These are phyloP conservation scores for Suillus tomentosus DNA, from an alignment of 768 basidiomycete species.

Conservation along the genomic window DNA sequence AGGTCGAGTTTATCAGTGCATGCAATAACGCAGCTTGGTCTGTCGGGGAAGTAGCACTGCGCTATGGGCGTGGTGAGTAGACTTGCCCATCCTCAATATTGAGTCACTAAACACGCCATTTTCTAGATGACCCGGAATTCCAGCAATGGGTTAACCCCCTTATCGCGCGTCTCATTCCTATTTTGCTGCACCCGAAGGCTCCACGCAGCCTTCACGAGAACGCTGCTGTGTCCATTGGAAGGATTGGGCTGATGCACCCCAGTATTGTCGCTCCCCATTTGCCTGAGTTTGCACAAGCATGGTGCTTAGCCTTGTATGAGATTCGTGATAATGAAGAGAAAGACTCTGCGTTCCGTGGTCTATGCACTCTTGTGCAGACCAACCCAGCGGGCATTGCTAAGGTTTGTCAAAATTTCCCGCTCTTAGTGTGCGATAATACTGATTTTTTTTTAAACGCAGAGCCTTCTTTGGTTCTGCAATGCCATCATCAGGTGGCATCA, in stretches of 20 bases:
- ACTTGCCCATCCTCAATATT: slow-evolving; percentile 6
- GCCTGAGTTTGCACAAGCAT: slow-evolving; percentile 88
- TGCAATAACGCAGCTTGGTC: slow-evolving; percentile 99
- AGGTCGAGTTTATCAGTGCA: slow-evolving; percentile 91
- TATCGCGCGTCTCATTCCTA: slow-evolving; percentile 88
- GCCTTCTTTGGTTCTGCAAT: slow-evolving; percentile 96
- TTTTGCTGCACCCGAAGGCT: slow-evolving; percentile 88
- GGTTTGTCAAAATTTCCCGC: slow-evolving; percentile 47
- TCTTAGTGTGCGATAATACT: slow-evolving; percentile 3
- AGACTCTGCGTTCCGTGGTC: slow-evolving; percentile 96
- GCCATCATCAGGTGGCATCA: slow-evolving; percentile 94
- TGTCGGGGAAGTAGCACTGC: slow-evolving; percentile 96
- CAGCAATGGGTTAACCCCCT: slow-evolving; percentile 89
- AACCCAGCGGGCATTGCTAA: slow-evolving; percentile 94
- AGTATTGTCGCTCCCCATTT: slow-evolving; percentile 85
- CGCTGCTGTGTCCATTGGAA: slow-evolving; percentile 96
- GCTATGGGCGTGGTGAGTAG: slow-evolving; percentile 75
- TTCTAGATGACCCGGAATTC: slow-evolving; percentile 78
- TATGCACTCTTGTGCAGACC: slow-evolving; percentile 92
- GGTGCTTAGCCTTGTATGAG: slow-evolving; percentile 97
- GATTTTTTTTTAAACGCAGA: slow-evolving; percentile 46
- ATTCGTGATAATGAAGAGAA: slow-evolving; percentile 99
- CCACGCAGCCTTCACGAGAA: slow-evolving; percentile 96
- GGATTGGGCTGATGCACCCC: slow-evolving; percentile 94
- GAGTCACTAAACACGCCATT: slow-evolving; percentile 14